Evolutionary conservation across 2,329 filamentous ascomycete genomes (phyloP), one percentile per base, ranked within the genome.

Genomic region (Aspergillus quadrilineatus): DNA sequence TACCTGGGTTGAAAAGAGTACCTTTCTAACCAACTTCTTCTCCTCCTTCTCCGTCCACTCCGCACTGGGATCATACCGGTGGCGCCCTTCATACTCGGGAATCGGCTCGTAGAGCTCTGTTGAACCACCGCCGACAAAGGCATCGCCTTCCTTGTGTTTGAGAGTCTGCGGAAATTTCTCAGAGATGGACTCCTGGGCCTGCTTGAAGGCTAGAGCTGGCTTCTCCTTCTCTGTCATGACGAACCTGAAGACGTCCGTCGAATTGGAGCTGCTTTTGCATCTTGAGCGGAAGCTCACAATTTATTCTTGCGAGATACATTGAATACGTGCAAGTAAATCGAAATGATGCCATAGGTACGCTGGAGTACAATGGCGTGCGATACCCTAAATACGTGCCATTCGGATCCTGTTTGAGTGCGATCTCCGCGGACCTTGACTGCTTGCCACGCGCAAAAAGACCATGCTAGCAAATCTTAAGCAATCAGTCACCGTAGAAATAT

Each of bases 81-180:
- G 75, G 26, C 74, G 66, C n/a, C 76, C 74, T 63, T 79, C 77
- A 55, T 82, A 73, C 7, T 57, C 44, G 12, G 62, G 51, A 44
- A 67, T 66, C 5, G 66, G 66, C 47, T 50, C 47, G 22, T 50
- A 50, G 4, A 50, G 36, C 36, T 41, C 47, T 6, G n/a, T 28
- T 1, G 47, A 26, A 30, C 47, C 47, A 3, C 47, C 36, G 36
- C 47, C 36, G 14, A 50, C 47, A 50, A 41, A 50, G n/a, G 47
- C 47, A 50, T 50, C 47, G 36, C 47, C 47, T 29, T 41, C 32
- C n/a, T 17, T 41, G 17, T 50, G 37, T 10, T 29, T 17, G 32
- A 41, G 9, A 14, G 7, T 50, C 9, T 39, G 37, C 1, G 47
- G 22, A 12, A 30, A 14, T 12, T 39, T 30, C 36, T 50, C 47